Evolutionary conservation across 1,284 basidiomycete genomes (phyloP), one percentile per base, ranked within the genome.

Genomic region (Peniophora sp.): DNA sequence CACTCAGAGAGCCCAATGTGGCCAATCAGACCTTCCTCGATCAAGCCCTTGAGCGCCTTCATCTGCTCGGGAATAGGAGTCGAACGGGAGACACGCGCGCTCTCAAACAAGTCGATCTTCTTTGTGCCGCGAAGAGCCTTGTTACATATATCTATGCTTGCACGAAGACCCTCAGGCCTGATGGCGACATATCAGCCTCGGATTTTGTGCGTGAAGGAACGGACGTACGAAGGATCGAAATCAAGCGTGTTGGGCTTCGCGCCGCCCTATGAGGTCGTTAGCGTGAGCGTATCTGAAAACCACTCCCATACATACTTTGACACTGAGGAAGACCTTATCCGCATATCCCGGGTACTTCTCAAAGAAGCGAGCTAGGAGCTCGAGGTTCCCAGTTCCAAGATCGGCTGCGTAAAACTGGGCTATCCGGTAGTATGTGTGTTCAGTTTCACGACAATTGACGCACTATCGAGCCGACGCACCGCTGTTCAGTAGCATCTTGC

Each of bases 341-440:
- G 62, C 67, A 61, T 74, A 71, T 50, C 73, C 68, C 3, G 76
- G 76, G 57, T 77, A 69, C 32, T 63, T 64, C 9, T 60, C 60
- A 55, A 68, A 70, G 56, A 67, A 70, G 17, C 66, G 58, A n/a
- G 60, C 55, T 27, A 71, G 47, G 9, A 69, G 56, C 47, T 68
- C 59, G 10, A 68, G 54, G 53, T 69, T 70, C 35, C 62, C 61
- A 27, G 63, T 58, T 0, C 56, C 55, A 24, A 64, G 57, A 3
- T 57, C 51, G 3, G 57, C 52, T 3, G 65, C 67, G 56, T 71
- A 71, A 57, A 70, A 70, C n/a, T 68, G 62, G 24, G 62, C 68
- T 57, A 32, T 32, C 23, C 22, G 23, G 18, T 41, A 18, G n/a
- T 5, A 20, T 41, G 37, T 41, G 37, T 32, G 5, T 5, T 32